Percentiles rank a stretch among this genome's conserved stretches.
These are phyloP conservation scores for Globisporangium irregulare DNA, from an alignment of 352 stramenopile species.

Conservation along the genomic window DNA sequence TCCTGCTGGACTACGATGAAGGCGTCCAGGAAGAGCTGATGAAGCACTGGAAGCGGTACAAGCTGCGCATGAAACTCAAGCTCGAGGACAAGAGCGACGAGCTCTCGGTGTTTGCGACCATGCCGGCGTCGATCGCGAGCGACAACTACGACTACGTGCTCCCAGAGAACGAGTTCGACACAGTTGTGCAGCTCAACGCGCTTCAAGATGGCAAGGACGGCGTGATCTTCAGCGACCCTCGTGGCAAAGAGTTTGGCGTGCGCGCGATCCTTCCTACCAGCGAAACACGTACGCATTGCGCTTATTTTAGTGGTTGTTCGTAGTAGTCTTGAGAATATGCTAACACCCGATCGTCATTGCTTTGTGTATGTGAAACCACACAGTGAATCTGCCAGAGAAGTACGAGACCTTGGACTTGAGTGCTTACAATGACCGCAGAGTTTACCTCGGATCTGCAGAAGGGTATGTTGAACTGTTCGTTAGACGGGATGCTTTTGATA, in stretches of 20 bases:
- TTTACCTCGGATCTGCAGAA: constrained; percentile 71
- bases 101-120: constrained; percentile 41
- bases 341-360: constrained; percentile 9
- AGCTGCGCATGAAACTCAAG: constrained; percentile 79
- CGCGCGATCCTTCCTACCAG: constrained; percentile 47
- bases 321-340: not conserved
- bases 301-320: not conserved
- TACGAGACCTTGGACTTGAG: constrained; percentile 41
- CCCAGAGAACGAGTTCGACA: constrained; percentile 20
- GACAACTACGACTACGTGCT: constrained; percentile 19
- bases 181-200: constrained; percentile 37
- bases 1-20: constrained; percentile 73
- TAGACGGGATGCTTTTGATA: not conserved
- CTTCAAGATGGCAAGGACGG: constrained; percentile 20
- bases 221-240: constrained; percentile 59
- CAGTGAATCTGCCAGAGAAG: constrained; percentile 51
- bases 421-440: constrained; percentile 57
- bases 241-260: constrained; percentile 60
- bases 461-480: constrained; percentile 29
- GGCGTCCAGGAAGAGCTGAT: constrained; percentile 47
- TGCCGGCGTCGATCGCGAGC: constrained; percentile 42
- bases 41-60: constrained; percentile 89
- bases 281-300: constrained; percentile 23
- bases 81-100: constrained; percentile 67
- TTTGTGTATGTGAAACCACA: constrained; percentile 2